Conservation (phyloP, 208 protist genomes). For the Entamoeba histolytica region DNA sequence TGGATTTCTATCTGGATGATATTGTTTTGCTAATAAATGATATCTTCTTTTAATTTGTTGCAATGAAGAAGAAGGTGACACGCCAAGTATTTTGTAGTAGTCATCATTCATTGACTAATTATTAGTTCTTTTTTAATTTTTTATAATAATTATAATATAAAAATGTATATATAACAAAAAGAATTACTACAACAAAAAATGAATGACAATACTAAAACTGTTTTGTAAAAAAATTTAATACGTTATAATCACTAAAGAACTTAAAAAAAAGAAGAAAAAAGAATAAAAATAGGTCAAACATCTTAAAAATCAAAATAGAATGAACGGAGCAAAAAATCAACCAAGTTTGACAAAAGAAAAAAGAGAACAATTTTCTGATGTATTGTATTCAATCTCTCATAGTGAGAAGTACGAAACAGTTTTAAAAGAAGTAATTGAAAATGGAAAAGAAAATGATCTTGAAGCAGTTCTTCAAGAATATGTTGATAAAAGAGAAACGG, state of each 20-base stretch:
- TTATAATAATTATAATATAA: too few relatives aligned
- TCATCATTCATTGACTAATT: neutral
- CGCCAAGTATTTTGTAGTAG: constrained; percentile 4
- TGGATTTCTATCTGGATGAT: neutral
- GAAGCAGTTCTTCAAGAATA: neutral
- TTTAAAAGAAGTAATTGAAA: neutral
- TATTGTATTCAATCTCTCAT: neutral
- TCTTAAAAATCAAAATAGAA: too few relatives aligned
- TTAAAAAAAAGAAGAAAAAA: too few relatives aligned
- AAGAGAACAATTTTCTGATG: neutral
- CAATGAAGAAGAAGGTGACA: neutral
- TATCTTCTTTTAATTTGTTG: constrained; percentile 52
- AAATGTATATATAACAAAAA: too few relatives aligned
- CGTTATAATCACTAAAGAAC: too few relatives aligned
- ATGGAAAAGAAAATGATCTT: neutral
- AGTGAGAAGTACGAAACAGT: neutral
- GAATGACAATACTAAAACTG: too few relatives aligned
- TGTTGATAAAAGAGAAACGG: neutral
- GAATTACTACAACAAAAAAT: too few relatives aligned
- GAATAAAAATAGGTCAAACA: too few relatives aligned
- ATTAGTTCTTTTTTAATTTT: too few relatives aligned
- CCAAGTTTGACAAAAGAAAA: neutral
- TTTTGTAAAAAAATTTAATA: too few relatives aligned
- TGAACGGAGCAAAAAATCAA: neutral
- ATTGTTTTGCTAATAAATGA: neutral